phyloP scores from a whole-genome alignment of 805 yeast genomes.

The Wickerhamiella azyma region DNA sequence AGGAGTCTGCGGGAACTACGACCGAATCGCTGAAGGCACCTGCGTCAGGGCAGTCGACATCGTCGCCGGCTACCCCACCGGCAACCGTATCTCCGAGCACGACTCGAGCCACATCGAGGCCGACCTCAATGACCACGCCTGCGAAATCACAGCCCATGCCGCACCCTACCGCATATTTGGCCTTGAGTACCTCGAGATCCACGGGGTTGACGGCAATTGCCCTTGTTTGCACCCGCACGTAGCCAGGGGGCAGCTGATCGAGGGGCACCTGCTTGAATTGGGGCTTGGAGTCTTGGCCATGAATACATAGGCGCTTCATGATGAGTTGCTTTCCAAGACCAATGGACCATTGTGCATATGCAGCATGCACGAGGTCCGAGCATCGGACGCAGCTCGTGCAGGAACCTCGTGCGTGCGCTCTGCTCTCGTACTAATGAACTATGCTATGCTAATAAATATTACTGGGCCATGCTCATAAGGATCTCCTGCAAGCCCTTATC shows the following conservation, averaged over 20 bases:
- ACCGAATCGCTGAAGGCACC: slow-evolving; percentile 53
- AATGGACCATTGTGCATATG: too few species aligned
- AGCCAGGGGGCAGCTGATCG: slow-evolving; percentile 1
- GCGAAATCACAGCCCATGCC: slow-evolving; percentile 49
- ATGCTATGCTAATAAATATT: neutral
- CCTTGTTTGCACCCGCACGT: slow-evolving; percentile 36
- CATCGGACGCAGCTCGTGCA: too few species aligned
- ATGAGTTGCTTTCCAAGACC: neutral
- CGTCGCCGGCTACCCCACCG: slow-evolving; percentile 39
- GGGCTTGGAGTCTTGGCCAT: neutral
- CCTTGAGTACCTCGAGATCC: slow-evolving; percentile 48
- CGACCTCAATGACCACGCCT: slow-evolving; percentile 42
- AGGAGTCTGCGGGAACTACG: slow-evolving; percentile 26
- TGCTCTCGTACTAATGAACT: too few species aligned
- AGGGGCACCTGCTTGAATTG: slow-evolving; percentile 1
- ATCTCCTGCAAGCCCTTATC: slow-evolving; percentile 81
- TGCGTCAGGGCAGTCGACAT: slow-evolving; percentile 27
- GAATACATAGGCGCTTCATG: neutral
- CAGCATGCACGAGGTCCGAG: too few species aligned
- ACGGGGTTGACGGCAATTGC: slow-evolving; percentile 56
- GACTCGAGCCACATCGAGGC: slow-evolving; percentile 30
- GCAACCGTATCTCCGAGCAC: slow-evolving; percentile 30
- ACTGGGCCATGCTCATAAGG: slow-evolving; percentile 42
- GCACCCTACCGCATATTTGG: slow-evolving; percentile 33
- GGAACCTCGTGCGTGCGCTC: too few species aligned